Conservation (phyloP, 805 yeast species). For the Wickerhamomyces mucosus region DNA sequence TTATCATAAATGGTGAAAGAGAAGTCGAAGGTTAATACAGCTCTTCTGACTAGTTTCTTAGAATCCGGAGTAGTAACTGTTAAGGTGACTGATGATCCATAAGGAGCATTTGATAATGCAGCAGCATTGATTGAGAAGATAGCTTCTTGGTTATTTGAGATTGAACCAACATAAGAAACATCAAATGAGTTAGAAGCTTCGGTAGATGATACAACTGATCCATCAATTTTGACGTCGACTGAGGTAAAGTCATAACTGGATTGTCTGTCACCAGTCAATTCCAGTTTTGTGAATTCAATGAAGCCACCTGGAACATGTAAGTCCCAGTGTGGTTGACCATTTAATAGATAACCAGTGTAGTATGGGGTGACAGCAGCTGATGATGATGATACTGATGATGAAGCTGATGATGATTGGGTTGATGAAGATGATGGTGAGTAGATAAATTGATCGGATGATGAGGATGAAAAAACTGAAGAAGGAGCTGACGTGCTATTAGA, state of each 20-base stretch:
- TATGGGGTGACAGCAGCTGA: conserved; percentile 13
- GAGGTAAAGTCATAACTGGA: conserved; percentile 12
- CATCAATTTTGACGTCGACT: conserved; percentile 11
- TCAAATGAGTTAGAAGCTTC: conserved; percentile 10
- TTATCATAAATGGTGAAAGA: conserved; percentile 5
- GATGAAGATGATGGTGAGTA: conserved; percentile 12
- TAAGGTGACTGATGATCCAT: conserved; percentile 8
- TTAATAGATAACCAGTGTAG: conserved; percentile 17
- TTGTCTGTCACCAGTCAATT: conserved; percentile 14
- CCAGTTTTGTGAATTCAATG: conserved; percentile 15
- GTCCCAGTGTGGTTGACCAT: conserved; percentile 20
- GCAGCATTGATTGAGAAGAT: conserved; percentile 9
- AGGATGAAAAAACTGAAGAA: conserved; percentile 7
- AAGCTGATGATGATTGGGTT: too few relatives aligned
- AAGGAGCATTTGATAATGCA: conserved; percentile 17
- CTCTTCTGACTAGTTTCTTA: conserved; percentile 10
- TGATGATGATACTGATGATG: conserved; percentile 5
- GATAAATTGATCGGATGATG: conserved; percentile 13
- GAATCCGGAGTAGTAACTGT: conserved; percentile 12
- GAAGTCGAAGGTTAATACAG: conserved; percentile 4
- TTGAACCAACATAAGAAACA: conserved; percentile 5
- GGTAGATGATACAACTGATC: conserved; percentile 5
- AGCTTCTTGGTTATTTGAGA: conserved; percentile 1
- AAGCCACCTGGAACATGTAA: conserved; percentile 15
- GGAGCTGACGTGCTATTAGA: too few relatives aligned